Percentiles rank a stretch among this genome's conserved stretches.
These are phyloP conservation scores for Apiospora kogelbergensis DNA, from an alignment of 2,329 filamentous ascomycete species.

Conservation along the genomic window DNA sequence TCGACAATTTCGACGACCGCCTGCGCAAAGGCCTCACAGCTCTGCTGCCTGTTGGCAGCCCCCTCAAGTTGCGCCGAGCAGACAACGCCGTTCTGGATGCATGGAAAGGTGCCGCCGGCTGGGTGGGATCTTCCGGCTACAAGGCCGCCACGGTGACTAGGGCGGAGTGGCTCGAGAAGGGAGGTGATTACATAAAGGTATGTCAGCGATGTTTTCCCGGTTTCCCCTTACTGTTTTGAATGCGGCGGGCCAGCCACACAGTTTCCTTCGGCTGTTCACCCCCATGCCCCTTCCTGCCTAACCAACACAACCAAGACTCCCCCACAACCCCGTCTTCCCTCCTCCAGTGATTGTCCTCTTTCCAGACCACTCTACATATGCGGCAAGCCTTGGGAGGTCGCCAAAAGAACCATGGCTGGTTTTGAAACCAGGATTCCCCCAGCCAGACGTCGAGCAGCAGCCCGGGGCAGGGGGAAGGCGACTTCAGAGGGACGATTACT, in stretches of 20 bases:
- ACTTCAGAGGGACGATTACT: neutral
- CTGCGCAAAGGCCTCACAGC: slow-evolving; percentile 71
- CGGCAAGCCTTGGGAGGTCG: neutral
- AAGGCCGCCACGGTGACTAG: slow-evolving; percentile 68
- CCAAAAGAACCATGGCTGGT: neutral
- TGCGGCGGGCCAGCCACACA: neutral
- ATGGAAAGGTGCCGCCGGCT: slow-evolving; percentile 89
- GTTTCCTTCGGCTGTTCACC: neutral
- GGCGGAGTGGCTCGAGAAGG: slow-evolving; percentile 89
- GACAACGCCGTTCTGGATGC: slow-evolving; percentile 79
- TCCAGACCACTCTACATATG: neutral
- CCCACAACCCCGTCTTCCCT: neutral
- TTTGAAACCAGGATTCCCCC: neutral
- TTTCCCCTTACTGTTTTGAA: neutral
- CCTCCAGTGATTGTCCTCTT: neutral
- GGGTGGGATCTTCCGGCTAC: slow-evolving; percentile 66
- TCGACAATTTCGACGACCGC: slow-evolving; percentile 82
- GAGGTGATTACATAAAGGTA: slow-evolving; percentile 89
- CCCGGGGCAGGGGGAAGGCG: neutral
- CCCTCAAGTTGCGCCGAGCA: slow-evolving; percentile 71
- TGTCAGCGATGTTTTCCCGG: slow-evolving; percentile 24
- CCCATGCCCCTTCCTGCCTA: neutral
- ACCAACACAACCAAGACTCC: neutral
- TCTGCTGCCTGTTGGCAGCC: slow-evolving; percentile 67
- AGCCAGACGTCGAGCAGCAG: neutral